Percentiles rank a stretch among this genome's conserved stretches.
Evolutionary conservation across 2,329 filamentous ascomycete species (phyloP).

Genomic region (Hymenoscyphus infarciens): DNA sequence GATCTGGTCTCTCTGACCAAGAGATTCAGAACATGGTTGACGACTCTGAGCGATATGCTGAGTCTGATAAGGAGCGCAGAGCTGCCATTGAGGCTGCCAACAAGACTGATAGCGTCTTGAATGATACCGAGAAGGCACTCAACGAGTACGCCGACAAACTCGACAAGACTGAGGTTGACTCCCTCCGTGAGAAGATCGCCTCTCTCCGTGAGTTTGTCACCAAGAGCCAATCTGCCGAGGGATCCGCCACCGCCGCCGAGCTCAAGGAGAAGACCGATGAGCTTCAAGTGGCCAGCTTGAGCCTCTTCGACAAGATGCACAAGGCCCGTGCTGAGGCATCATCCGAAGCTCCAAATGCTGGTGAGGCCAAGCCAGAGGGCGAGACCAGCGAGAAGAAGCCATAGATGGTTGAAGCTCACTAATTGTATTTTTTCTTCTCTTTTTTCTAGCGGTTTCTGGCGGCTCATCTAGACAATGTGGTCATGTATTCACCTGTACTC

Average conservation of each 20-base stretch:
- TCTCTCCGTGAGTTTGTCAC: slow-evolving; percentile 82
- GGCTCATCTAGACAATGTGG: slow-evolving; percentile 35
- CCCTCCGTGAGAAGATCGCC: slow-evolving; percentile 90
- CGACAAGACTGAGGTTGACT: slow-evolving; percentile 91
- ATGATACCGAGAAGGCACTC: slow-evolving; percentile 97
- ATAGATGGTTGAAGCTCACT: slow-evolving; percentile 40
- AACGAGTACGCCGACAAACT: slow-evolving; percentile 96
- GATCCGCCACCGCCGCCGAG: slow-evolving; percentile 78
- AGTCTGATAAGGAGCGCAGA: slow-evolving; percentile 96
- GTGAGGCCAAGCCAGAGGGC: slow-evolving; percentile 55
- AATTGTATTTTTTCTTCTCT: slow-evolving; percentile 18
- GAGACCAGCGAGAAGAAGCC: slow-evolving; percentile 66
- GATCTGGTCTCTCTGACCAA: slow-evolving; percentile 88
- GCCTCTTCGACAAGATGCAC: slow-evolving; percentile 99
- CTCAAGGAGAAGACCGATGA: slow-evolving; percentile 99
- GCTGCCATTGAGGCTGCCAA: slow-evolving; percentile 92
- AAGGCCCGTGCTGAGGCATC: slow-evolving; percentile 73
- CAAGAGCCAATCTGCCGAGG: slow-evolving; percentile 93
- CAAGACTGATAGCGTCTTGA: slow-evolving; percentile 91
- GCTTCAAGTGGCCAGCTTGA: slow-evolving; percentile 91
- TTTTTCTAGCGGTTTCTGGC: slow-evolving; percentile 31
- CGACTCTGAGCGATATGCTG: slow-evolving; percentile 95
- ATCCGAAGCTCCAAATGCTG: slow-evolving; percentile 47
- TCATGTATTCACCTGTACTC: slow-evolving; percentile 35
- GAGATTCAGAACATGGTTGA: slow-evolving; percentile 98